Conservation (phyloP, 1,139 yeast genomes). For the Suhomyces kunorum region DNA sequence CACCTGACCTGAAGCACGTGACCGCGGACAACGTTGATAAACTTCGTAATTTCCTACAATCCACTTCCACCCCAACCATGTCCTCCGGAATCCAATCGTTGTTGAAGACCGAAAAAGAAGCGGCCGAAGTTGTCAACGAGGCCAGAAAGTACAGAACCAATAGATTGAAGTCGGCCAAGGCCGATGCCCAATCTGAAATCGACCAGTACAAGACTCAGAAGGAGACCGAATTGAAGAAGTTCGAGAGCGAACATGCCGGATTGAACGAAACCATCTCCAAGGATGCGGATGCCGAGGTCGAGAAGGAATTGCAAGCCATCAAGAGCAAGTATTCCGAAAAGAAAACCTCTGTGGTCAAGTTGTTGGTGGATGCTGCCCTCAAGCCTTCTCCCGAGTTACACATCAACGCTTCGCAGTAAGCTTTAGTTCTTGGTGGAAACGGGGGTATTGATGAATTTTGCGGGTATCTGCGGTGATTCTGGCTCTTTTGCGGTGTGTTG, state of each 20-base stretch:
- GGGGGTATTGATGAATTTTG: not conserved
- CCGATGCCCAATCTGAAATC: slow-evolving; percentile 89
- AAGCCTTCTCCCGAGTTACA: slow-evolving; percentile 82
- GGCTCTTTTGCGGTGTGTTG: too few species aligned
- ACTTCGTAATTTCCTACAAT: not conserved
- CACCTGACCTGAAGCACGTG: slow-evolving; percentile 4
- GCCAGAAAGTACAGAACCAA: slow-evolving; percentile 85
- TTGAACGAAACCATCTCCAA: slow-evolving; percentile 67
- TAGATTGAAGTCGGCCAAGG: slow-evolving; percentile 90
- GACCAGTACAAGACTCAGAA: slow-evolving; percentile 82
- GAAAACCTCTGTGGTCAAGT: slow-evolving; percentile 66
- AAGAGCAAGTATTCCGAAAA: slow-evolving; percentile 63
- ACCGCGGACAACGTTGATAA: not conserved
- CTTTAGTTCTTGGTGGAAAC: not conserved
- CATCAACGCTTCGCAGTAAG: slow-evolving; percentile 55
- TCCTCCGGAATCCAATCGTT: slow-evolving; percentile 33
- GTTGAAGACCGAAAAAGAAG: slow-evolving; percentile 85
- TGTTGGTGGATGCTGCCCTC: slow-evolving; percentile 77
- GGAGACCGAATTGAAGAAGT: slow-evolving; percentile 76
- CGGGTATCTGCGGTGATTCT: too few species aligned
- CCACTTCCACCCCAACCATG: slow-evolving; percentile 15
- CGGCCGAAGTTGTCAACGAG: slow-evolving; percentile 89
- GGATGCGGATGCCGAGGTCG: slow-evolving; percentile 67
- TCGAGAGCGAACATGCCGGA: slow-evolving; percentile 69
- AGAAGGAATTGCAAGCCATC: slow-evolving; percentile 61